Percentiles rank a stretch among this genome's conserved stretches.
Conservation (phyloP, 2,329 filamentous ascomycete species). For the Penicillium sp. region DNA sequence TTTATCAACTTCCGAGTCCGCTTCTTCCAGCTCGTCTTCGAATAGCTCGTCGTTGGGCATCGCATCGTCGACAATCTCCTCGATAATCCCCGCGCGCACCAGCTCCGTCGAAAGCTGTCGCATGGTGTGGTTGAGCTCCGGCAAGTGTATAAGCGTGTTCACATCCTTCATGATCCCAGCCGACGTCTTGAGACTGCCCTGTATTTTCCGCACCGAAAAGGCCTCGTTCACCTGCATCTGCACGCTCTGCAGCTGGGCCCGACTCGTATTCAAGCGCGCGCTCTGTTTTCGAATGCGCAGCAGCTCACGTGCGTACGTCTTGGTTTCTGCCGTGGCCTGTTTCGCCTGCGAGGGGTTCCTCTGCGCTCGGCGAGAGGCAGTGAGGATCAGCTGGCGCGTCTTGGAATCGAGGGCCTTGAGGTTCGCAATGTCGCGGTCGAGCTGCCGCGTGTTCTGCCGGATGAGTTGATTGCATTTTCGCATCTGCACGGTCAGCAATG, state of each 20-base stretch:
- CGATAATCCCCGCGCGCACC: conserved; percentile 92
- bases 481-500: conserved; percentile 54
- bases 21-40: conserved; percentile 69
- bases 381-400: conserved; percentile 78
- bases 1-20: conserved; percentile 85
- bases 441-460: conserved; percentile 82
- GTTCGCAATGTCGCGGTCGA: conserved; percentile 84
- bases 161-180: conserved; percentile 97
- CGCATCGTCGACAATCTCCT: conserved; percentile 91
- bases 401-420: conserved; percentile 77
- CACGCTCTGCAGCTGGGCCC: conserved; percentile 87
- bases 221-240: conserved; percentile 98
- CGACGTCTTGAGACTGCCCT: conserved; percentile 80
- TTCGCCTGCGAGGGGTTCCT: conserved; percentile 72
- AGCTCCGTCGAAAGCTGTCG: conserved; percentile 79
- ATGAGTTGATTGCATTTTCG: conserved; percentile 93
- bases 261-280: conserved; percentile 72
- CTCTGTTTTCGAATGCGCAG: conserved; percentile 75
- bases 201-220: conserved; percentile 91
- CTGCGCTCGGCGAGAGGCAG: conserved; percentile 75
- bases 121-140: conserved; percentile 87
- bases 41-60: conserved; percentile 70
- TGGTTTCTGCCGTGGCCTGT: conserved; percentile 77
- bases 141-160: conserved; percentile 76
- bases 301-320: conserved; percentile 83